Evolutionary conservation across 2,329 filamentous ascomycete genomes (phyloP), one percentile per base, ranked within the genome.

Genomic region (Lizonia empirigonia): DNA sequence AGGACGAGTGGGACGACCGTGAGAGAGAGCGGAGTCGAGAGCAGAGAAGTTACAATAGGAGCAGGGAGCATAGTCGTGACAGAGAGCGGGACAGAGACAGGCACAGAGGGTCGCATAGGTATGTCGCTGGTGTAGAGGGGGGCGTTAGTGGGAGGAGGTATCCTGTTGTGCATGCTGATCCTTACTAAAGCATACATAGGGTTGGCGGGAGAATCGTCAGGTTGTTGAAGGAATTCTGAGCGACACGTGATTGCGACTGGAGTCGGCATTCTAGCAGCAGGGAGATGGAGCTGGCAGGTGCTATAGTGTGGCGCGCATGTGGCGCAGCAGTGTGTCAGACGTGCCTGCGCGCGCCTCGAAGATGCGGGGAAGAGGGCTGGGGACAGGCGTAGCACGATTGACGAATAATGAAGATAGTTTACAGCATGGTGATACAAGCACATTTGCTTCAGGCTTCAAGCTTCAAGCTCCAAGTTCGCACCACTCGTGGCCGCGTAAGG

Each of bases 121-220:
- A 72, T 65, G 68, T 72, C 42, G 44, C 57, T 19, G 65, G 68
- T 8, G 65, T 70, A 42, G 62, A 69, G 53, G 66, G 71, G 41
- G 70, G 70, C n/a, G 68, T 70, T 18, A 60, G 64, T 34, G 70
- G 71, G 33, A 41, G 69, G 18, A 58, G 63, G 50, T 71, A 71
- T 60, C 67, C 69, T 33, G 62, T 69, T 42, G 44, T 42, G 47
- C 49, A 44, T 36, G 9, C 42, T 8, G 50, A 45, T 24, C 49
- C 54, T 50, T 65, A 65, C 60, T 65, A 44, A 65, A 39, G 7
- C 16, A n/a, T 55, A 27, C 19, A 24, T 40, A 64, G 63, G 38
- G 42, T 57, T 10, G 56, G 60, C 12, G 55, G 52, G n/a, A 49
- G 55, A 20, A 41, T 64, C 16, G 35, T 59, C 34, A 52, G 54